Conservation (phyloP, 2,329 filamentous ascomycete genomes). For the Tolypocladium guangdongense region DNA sequence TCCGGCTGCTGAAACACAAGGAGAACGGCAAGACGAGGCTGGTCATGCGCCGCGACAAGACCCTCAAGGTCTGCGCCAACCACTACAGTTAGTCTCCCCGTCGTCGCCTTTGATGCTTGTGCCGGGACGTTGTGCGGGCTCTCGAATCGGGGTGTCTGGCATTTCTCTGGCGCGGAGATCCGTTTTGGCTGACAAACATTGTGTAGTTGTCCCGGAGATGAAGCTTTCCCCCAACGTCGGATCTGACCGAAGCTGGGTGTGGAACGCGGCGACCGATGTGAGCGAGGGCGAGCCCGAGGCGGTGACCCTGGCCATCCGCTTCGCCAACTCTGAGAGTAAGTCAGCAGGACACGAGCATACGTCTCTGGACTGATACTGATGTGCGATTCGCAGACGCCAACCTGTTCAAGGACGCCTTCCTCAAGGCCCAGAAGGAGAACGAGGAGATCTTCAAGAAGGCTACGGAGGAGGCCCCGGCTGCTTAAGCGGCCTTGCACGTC, state of each 20-base stretch:
- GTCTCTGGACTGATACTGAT: neutral
- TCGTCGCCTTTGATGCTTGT: neutral
- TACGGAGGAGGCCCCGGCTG: slow-evolving; percentile 15
- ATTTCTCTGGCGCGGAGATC: neutral
- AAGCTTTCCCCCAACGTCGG: slow-evolving; percentile 97
- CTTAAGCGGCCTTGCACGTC: slow-evolving; percentile 7
- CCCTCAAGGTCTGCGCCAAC: slow-evolving; percentile 99
- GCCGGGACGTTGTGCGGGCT: neutral
- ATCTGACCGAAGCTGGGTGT: slow-evolving; percentile 97
- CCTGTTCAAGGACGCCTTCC: slow-evolving; percentile 92
- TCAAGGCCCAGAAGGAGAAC: slow-evolving; percentile 95
- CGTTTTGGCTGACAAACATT: neutral
- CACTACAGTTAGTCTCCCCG: slow-evolving; percentile 71
- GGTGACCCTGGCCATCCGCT: slow-evolving; percentile 90
- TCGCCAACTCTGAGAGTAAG: slow-evolving; percentile 94
- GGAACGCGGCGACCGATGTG: slow-evolving; percentile 95
- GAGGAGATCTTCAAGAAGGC: slow-evolving; percentile 65
- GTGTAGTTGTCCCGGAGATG: slow-evolving; percentile 88
- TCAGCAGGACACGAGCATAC: slow-evolving; percentile 11
- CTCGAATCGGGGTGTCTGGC: neutral
- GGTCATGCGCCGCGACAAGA: slow-evolving; percentile 99
- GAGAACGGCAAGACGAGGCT: slow-evolving; percentile 96
- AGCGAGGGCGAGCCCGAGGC: slow-evolving; percentile 97
- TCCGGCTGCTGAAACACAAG: slow-evolving; percentile 95
- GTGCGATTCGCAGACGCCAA: slow-evolving; percentile 64